phyloP scores from a whole-genome alignment of 225 moss, liverwort and hornwort species.

The Sphagnum contortum region DNA sequence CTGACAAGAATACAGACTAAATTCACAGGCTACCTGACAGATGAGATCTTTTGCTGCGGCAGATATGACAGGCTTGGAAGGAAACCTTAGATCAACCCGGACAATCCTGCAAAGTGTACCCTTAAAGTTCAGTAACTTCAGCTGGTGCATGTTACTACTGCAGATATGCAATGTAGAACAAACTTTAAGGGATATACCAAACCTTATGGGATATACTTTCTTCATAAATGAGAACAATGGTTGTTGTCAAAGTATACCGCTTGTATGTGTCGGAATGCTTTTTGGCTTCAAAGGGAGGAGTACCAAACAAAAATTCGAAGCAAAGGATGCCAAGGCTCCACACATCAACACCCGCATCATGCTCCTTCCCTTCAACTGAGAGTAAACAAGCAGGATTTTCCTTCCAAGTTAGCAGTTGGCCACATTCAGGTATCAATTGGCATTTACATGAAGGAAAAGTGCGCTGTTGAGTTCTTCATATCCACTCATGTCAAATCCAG shows the following conservation, averaged over 20 bases:
- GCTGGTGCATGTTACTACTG: constrained; percentile 27
- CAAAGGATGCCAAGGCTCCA: constrained; percentile 97
- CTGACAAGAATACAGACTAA: too few relatives aligned
- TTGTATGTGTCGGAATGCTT: constrained; percentile 86
- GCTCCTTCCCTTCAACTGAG: constrained; percentile 62
- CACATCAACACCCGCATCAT: constrained; percentile 85
- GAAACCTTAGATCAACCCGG: constrained; percentile 76
- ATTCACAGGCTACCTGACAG: constrained; percentile 42
- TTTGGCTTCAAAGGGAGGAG: constrained; percentile 84
- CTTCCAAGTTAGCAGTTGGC: too few relatives aligned
- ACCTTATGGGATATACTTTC: too few relatives aligned
- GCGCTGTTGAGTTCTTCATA: too few relatives aligned
- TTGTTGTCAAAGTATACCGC: neutral
- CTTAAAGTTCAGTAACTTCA: constrained; percentile 11
- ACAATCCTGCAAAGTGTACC: constrained; percentile 45
- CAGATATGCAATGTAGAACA: too few relatives aligned
- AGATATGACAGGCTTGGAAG: constrained; percentile 67
- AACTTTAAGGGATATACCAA: too few relatives aligned
- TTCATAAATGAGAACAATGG: too few relatives aligned
- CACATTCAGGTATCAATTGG: too few relatives aligned
- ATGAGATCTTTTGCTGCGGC: constrained; percentile 78
- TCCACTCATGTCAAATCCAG: too few relatives aligned
- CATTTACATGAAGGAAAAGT: too few relatives aligned
- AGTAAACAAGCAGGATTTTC: too few relatives aligned
- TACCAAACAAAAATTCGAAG: constrained; percentile 84